These are phyloP conservation scores for Fusarium sp. DNA, from an alignment of 2,329 filamentous ascomycete species.

Conservation along the genomic window DNA sequence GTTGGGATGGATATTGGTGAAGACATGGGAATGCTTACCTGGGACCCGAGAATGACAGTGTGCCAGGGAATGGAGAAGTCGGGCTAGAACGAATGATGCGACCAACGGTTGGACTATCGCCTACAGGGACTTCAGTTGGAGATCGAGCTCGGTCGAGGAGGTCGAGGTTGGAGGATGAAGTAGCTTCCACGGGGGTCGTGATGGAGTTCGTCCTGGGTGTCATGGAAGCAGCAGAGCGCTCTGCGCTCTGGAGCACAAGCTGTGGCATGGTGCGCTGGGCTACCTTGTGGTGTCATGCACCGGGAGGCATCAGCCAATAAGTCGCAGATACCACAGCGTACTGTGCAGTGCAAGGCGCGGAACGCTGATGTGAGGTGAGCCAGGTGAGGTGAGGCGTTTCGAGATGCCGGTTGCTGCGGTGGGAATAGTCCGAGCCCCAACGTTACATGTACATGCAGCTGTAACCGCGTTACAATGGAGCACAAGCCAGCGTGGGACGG, in stretches of 20 bases:
- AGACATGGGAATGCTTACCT: slow-evolving; percentile 47
- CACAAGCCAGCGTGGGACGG: slow-evolving; percentile 32
- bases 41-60: slow-evolving; percentile 44
- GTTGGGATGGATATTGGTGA: slow-evolving; percentile 40
- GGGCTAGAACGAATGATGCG: slow-evolving; percentile 48
- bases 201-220: slow-evolving; percentile 32
- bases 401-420: slow-evolving; percentile 50
- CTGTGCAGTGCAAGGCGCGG: slow-evolving; percentile 30
- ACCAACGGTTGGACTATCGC: slow-evolving; percentile 64
- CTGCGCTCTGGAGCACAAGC: slow-evolving; percentile 62
- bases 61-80: slow-evolving; percentile 40
- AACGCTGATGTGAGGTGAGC: slow-evolving; percentile 40
- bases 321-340: slow-evolving; percentile 15
- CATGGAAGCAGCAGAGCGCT: slow-evolving; percentile 51
- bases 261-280: slow-evolving; percentile 65
- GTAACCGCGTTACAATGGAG: slow-evolving; percentile 37
- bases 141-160: slow-evolving; percentile 34
- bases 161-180: slow-evolving; percentile 25
- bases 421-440: slow-evolving; percentile 44
- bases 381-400: slow-evolving; percentile 50
- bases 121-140: slow-evolving; percentile 47
- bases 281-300: slow-evolving; percentile 51
- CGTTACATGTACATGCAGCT: slow-evolving; percentile 49
- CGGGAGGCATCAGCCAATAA: slow-evolving; percentile 50
- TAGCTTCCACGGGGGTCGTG: slow-evolving; percentile 31